Conservation (phyloP, 164 flowering plant species). For the Magnolia sinica region DNA sequence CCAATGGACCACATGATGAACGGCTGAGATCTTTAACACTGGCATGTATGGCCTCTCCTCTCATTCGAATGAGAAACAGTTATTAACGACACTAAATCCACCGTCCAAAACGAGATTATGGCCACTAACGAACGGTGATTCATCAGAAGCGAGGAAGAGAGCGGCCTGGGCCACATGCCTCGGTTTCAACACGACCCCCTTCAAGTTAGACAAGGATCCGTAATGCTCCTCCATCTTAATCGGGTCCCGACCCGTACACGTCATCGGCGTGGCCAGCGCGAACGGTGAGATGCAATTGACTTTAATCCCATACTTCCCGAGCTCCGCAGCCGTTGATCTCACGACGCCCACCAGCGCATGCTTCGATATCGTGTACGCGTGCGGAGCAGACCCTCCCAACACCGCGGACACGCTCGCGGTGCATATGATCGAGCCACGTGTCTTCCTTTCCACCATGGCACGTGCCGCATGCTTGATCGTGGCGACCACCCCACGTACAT, state of each 20-base stretch:
- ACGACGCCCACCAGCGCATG: slow-evolving; percentile 8
- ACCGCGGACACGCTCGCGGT: slow-evolving; percentile 48
- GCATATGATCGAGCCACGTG: slow-evolving; percentile 54
- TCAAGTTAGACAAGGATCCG: neutral
- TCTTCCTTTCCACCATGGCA: slow-evolving; percentile 49
- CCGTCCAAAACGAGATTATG: slow-evolving; percentile 13
- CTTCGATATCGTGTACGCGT: slow-evolving; percentile 1
- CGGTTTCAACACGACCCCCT: slow-evolving; percentile 3
- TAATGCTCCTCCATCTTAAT: neutral
- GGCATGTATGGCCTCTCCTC: neutral
- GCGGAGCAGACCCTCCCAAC: neutral
- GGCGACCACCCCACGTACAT: slow-evolving; percentile 15
- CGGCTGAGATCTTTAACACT: no score
- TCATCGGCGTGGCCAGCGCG: neutral
- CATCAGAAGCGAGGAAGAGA: slow-evolving; percentile 12
- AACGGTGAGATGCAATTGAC: slow-evolving; percentile 2
- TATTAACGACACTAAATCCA: slow-evolving; percentile 5
- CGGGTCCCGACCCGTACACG: neutral
- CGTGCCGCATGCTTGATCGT: slow-evolving; percentile 26
- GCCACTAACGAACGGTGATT: slow-evolving; percentile 6
- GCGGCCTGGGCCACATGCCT: slow-evolving; percentile 6
- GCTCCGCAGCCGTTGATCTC: neutral
- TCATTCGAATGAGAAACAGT: neutral
- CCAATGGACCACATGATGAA: no score
- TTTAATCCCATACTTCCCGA: slow-evolving; percentile 2